A percentile compares a stretch with the other conserved stretches of the same genome.
Conservation (phyloP, 768 basidiomycete species). For the Podaxis rugospora region DNA sequence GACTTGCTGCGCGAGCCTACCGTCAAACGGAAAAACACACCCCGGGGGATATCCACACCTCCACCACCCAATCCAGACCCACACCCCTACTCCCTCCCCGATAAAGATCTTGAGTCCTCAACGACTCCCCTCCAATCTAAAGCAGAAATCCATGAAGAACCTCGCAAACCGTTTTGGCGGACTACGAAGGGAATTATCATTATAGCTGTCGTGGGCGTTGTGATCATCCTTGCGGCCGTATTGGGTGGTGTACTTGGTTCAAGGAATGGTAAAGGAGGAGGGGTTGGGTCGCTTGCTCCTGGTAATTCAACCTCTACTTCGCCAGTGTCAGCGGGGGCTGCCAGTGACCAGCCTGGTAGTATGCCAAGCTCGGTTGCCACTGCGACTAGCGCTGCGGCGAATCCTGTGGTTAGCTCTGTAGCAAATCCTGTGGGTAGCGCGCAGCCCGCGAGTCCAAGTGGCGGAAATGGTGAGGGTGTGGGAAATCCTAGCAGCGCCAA, state of each 20-base stretch:
- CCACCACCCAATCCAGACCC: slow-evolving; percentile 15
- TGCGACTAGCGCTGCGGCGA: too few species aligned
- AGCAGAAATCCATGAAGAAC: slow-evolving; percentile 32
- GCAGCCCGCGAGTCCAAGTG: too few species aligned
- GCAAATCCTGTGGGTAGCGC: too few species aligned
- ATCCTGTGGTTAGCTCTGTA: too few species aligned
- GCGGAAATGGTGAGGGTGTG: too few species aligned
- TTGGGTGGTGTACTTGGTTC: slow-evolving; percentile 58
- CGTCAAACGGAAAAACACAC: not conserved
- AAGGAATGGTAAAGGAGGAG: slow-evolving; percentile 5
- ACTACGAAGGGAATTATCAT: slow-evolving; percentile 38
- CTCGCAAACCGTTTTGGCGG: slow-evolving; percentile 31
- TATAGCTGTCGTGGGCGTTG: not conserved
- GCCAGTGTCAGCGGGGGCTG: too few species aligned
- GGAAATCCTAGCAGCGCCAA: too few species aligned
- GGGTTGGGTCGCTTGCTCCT: too few species aligned
- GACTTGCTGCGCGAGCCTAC: slow-evolving; percentile 19
- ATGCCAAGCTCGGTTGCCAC: too few species aligned
- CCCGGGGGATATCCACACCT: slow-evolving; percentile 8
- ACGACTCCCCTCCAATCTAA: slow-evolving; percentile 14
- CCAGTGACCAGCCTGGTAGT: too few species aligned
- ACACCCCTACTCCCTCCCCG: not conserved
- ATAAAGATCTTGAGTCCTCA: slow-evolving; percentile 6
- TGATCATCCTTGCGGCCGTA: slow-evolving; percentile 41
- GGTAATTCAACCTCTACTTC: too few species aligned